Evolutionary conservation across 225 moss, liverwort and hornwort genomes (phyloP), one percentile per base, ranked within the genome.

Genomic region (Bryoerythrophyllum caledonicum): DNA sequence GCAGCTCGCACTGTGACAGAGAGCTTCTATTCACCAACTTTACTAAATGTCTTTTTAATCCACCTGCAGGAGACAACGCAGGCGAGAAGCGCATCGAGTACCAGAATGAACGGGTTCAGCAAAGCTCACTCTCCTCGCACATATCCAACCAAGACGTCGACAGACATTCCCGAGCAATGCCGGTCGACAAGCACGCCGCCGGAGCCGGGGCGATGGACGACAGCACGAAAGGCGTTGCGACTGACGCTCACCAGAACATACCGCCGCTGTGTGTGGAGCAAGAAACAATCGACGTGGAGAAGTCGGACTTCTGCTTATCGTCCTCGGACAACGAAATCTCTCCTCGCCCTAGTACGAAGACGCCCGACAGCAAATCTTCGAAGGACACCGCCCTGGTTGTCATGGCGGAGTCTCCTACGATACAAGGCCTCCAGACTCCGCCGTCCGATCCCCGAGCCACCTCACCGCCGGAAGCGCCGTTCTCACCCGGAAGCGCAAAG

Each of bases 211-310:
- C 67, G 54, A 70, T 70, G 73, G 79, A 73, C 21, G 34, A 63
- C 17, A 21, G 46, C 30, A 20, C 43, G 59, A 67, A 73, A 48
- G 65, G 60, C 6, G 76, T 49, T 44, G 59, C 74, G 30, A 75
- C 74, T 59, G 78, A 67, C 58, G 53, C 63, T 62, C 57, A 51
- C 26, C 77, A 83, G 59, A 78, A 27, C 48, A 63, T 74, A 63
- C 61, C 77, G 1, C 71, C 80, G 30, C 52, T 86, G 37, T 83
- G 74, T 9, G 68, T 75, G 54, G 80, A 83, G 44, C 86, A 86
- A 60, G 83, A 86, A 63, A 86, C 80, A 54, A 86, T 86, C 34
- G 83, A 86, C 52, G 54, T 86, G 56, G 86, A 86, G 68, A 83
- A 83, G 69, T 78, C 83, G 6, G 86, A 86, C 43, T 81, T 83